Percentiles rank a stretch among this genome's conserved stretches.
These are phyloP conservation scores for Fulvia fulva DNA, from an alignment of 2,329 filamentous ascomycete genomes.

Conservation along the genomic window DNA sequence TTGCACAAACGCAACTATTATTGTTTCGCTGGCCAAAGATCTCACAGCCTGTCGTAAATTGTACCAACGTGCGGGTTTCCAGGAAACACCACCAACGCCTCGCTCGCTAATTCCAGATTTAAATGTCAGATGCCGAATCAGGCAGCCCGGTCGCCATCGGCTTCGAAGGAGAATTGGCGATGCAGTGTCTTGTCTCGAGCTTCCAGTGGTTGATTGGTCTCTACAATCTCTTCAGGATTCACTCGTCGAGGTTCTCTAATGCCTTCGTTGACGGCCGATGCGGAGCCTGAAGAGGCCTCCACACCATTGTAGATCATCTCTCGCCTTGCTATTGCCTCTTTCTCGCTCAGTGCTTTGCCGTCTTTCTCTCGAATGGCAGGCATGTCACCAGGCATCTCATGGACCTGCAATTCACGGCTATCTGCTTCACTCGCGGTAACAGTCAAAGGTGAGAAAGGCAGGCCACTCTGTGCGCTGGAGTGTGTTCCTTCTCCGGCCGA, in stretches of 20 bases:
- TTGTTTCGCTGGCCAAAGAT: background rate
- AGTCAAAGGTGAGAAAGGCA: slow-evolving; percentile 23
- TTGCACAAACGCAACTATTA: background rate
- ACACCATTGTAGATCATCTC: slow-evolving; percentile 46
- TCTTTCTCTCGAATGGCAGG: slow-evolving; percentile 50
- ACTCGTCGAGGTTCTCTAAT: slow-evolving; percentile 19
- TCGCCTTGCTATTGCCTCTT: slow-evolving; percentile 45
- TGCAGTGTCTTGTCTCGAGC: slow-evolving; percentile 14
- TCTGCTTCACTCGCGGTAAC: slow-evolving; percentile 26
- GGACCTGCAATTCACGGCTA: slow-evolving; percentile 31
- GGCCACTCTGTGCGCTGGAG: slow-evolving; percentile 21
- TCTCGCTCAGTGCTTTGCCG: slow-evolving; percentile 45
- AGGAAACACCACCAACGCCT: slow-evolving; percentile 2
- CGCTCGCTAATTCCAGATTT: slow-evolving; percentile 1
- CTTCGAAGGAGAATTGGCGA: slow-evolving; percentile 25
- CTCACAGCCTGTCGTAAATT: background rate
- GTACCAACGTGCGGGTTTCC: background rate
- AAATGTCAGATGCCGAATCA: background rate
- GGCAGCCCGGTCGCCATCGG: slow-evolving; percentile 3
- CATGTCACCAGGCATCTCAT: slow-evolving; percentile 54
- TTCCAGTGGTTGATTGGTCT: slow-evolving; percentile 8
- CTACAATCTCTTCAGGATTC: slow-evolving; percentile 25
- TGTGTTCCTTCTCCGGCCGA: slow-evolving; percentile 27
- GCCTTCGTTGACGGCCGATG: slow-evolving; percentile 7
- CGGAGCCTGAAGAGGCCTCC: slow-evolving; percentile 25